phyloP scores from a whole-genome alignment of 805 yeast genomes.

The Ascoidea asiatica region DNA sequence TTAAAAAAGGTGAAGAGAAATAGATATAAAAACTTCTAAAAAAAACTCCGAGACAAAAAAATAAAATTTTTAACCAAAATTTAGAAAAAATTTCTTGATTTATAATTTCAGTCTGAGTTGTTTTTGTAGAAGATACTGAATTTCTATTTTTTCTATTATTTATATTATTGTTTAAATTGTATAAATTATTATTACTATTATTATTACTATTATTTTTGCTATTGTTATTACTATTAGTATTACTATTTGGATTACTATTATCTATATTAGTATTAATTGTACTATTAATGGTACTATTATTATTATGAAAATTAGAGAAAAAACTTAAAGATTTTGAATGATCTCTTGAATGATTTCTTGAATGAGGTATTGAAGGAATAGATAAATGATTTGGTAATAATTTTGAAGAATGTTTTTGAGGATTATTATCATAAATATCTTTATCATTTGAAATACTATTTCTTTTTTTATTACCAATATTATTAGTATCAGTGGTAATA shows the following conservation, averaged over 20 bases:
- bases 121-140: background rate
- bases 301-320: background rate
- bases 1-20: constrained; percentile 30
- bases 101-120: background rate
- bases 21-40: constrained; percentile 20
- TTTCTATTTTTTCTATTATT: no score
- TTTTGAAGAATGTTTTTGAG: no score
- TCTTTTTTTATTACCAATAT: background rate
- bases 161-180: no score
- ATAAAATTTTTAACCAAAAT: constrained; percentile 14
- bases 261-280: no score
- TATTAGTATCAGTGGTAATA: background rate
- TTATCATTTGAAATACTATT: background rate
- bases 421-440: background rate
- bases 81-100: constrained; percentile 3
- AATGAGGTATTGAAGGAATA: no score
- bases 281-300: no score
- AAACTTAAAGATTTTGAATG: background rate
- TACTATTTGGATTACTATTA: no score
- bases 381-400: no score
- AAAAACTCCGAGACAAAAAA: constrained; percentile 20
- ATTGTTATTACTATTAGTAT: no score
- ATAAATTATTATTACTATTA: no score
- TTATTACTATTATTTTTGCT: no score
- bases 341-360: no score